A percentile compares a stretch with the other conserved stretches of the same genome.
Evolutionary conservation across 345 rosid genomes (phyloP).

Genomic region (Carallia pectinifolia): DNA sequence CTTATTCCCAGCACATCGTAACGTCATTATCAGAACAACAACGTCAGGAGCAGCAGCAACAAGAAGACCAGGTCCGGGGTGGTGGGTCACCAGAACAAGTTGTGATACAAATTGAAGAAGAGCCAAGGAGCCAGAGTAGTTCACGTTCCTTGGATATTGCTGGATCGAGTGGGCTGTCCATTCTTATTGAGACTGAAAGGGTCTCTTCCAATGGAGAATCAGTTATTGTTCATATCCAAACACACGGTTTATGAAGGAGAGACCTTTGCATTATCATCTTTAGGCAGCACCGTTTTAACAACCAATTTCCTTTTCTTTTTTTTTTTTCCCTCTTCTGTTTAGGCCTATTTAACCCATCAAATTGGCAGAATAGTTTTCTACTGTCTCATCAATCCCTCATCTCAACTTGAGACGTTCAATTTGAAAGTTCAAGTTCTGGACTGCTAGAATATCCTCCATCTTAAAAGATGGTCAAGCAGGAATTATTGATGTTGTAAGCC

Average conservation of each 20-base stretch:
- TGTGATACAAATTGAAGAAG: conserved; percentile 14
- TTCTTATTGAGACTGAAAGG: no score
- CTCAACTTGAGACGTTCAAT: neutral
- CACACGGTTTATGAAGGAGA: neutral
- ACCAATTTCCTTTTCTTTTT: no score
- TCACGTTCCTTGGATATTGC: no score
- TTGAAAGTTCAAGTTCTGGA: no score
- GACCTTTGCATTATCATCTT: no score
- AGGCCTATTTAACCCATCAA: neutral
- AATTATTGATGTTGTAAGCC: neutral
- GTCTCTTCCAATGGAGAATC: neutral
- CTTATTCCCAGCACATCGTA: neutral
- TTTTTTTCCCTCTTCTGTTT: neutral
- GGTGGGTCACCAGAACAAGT: conserved; percentile 11
- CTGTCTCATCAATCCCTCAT: neutral
- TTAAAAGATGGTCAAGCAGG: neutral
- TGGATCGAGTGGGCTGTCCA: no score
- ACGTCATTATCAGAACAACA: neutral
- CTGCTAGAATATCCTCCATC: no score
- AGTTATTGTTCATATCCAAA: conserved; percentile 5
- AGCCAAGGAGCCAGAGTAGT: neutral
- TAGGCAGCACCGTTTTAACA: no score
- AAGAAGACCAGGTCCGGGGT: neutral
- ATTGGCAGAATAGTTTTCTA: no score
- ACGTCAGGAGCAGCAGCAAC: neutral